A percentile compares a stretch with the other conserved stretches of the same genome.
These are phyloP conservation scores for Cercospora canescens DNA, from an alignment of 2,329 filamentous ascomycete genomes.

Conservation along the genomic window DNA sequence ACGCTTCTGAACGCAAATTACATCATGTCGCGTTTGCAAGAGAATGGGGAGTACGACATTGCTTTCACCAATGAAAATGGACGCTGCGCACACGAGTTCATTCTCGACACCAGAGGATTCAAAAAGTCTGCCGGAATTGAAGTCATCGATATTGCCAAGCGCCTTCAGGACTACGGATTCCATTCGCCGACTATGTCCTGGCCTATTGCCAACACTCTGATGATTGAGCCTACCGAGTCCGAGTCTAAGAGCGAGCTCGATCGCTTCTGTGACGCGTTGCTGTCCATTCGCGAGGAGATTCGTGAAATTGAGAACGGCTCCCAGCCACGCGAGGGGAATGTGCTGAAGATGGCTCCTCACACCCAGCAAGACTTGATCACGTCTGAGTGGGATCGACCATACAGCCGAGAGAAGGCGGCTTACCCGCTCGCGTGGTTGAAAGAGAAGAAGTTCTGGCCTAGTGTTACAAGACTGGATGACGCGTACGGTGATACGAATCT, in stretches of 20 bases:
- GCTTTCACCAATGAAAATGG: slow-evolving; percentile 89
- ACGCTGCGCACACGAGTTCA: slow-evolving; percentile 96
- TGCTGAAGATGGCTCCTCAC: slow-evolving; percentile 88
- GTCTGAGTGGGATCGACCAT: slow-evolving; percentile 78
- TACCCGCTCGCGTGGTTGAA: slow-evolving; percentile 80
- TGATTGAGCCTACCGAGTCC: slow-evolving; percentile 96
- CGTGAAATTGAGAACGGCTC: slow-evolving; percentile 77
- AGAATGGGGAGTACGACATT: slow-evolving; percentile 72
- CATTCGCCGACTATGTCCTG: slow-evolving; percentile 97
- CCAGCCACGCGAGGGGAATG: slow-evolving; percentile 72
- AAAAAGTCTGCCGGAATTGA: slow-evolving; percentile 80
- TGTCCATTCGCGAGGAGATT: slow-evolving; percentile 85
- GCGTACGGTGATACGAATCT: slow-evolving; percentile 88
- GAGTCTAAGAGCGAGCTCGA: slow-evolving; percentile 92
- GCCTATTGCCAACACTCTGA: slow-evolving; percentile 91
- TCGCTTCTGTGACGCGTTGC: slow-evolving; percentile 86
- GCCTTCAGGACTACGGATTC: slow-evolving; percentile 95
- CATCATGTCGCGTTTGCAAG: slow-evolving; percentile 81
- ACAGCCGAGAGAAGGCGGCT: slow-evolving; percentile 78
- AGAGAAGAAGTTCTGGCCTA: slow-evolving; percentile 99
- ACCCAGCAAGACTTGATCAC: slow-evolving; percentile 76
- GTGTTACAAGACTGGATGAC: slow-evolving; percentile 83
- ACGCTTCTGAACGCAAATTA: slow-evolving; percentile 98
- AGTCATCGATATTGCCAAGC: slow-evolving; percentile 93
- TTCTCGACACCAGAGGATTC: slow-evolving; percentile 84